Conservation (phyloP, 345 rosid species). For the Turritis glabra region DNA sequence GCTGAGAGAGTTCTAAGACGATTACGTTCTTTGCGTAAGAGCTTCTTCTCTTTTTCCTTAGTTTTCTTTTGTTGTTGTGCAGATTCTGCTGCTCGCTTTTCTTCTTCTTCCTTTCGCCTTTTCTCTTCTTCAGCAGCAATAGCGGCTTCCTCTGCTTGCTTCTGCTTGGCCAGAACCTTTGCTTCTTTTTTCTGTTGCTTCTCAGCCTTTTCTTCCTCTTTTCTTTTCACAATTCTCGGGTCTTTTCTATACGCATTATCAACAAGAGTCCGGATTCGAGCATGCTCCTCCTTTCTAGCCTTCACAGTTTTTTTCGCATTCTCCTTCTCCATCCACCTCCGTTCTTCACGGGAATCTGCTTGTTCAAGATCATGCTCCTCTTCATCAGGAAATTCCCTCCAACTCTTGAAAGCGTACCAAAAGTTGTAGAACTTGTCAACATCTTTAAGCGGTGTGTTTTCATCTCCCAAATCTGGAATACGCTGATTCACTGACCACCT, state of each 20-base stretch:
- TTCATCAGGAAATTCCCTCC: conserved; percentile 98
- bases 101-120: conserved; percentile 76
- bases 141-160: conserved; percentile 90
- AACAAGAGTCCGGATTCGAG: conserved; percentile 75
- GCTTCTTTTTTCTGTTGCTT: conserved; percentile 88
- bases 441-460: conserved; percentile 60
- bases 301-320: conserved; percentile 79
- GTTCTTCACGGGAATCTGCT: conserved; percentile 97
- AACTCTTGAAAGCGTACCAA: conserved; percentile 92
- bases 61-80: conserved; percentile 75
- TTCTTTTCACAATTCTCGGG: conserved; percentile 80
- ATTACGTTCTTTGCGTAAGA: conserved; percentile 80
- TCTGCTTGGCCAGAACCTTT: conserved; percentile 73
- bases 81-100: conserved; percentile 75
- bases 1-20: conserved; percentile 84
- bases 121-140: conserved; percentile 85
- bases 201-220: conserved; percentile 85
- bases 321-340: conserved; percentile 99
- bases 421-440: conserved; percentile 83
- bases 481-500: conserved; percentile 93
- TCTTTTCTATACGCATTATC: conserved; percentile 93
- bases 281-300: conserved; percentile 96
- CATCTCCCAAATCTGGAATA: conserved; percentile 76
- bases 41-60: conserved; percentile 95
- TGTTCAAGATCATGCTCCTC: conserved; percentile 95